A percentile compares a stretch with the other conserved stretches of the same genome.
Conservation (phyloP, 495 filamentous ascomycete species). For the Acidiella bohemica region DNA sequence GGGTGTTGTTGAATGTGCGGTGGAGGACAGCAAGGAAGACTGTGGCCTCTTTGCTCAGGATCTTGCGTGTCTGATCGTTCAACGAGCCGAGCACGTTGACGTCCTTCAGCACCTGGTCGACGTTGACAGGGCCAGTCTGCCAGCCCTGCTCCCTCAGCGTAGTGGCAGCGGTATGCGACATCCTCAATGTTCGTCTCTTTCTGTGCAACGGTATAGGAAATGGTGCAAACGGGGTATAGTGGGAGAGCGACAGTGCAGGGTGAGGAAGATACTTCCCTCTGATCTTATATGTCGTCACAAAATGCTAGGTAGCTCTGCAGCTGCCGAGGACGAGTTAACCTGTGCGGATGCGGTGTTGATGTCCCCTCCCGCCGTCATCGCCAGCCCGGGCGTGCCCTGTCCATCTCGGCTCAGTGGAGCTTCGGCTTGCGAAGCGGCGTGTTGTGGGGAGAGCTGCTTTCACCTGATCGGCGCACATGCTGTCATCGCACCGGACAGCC, state of each 20-base stretch:
- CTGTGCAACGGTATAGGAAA: background rate
- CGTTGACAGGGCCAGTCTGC: constrained; percentile 12
- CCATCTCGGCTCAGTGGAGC: too few species aligned
- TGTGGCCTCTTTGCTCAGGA: constrained; percentile 80
- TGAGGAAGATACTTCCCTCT: background rate
- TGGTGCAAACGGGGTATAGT: background rate
- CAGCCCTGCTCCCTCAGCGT: constrained; percentile 6
- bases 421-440: too few species aligned
- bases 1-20: constrained; percentile 79
- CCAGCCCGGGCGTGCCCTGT: too few species aligned
- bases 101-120: constrained; percentile 55
- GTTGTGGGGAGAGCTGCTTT: too few species aligned
- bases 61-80: constrained; percentile 67
- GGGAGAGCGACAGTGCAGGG: background rate
- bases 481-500: too few species aligned
- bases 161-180: constrained; percentile 5
- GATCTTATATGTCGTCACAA: constrained; percentile 11
- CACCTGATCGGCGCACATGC: too few species aligned
- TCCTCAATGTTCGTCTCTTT: background rate
- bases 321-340: constrained; percentile 2
- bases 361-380: background rate
- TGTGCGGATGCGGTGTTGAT: background rate
- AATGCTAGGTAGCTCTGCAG: background rate
- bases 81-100: constrained; percentile 72
- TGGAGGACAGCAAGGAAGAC: constrained; percentile 91